Evolutionary conservation across 2,329 filamentous ascomycete species (phyloP), one percentile per base, ranked within the genome.

Genomic region (Colletotrichum spinosum): DNA sequence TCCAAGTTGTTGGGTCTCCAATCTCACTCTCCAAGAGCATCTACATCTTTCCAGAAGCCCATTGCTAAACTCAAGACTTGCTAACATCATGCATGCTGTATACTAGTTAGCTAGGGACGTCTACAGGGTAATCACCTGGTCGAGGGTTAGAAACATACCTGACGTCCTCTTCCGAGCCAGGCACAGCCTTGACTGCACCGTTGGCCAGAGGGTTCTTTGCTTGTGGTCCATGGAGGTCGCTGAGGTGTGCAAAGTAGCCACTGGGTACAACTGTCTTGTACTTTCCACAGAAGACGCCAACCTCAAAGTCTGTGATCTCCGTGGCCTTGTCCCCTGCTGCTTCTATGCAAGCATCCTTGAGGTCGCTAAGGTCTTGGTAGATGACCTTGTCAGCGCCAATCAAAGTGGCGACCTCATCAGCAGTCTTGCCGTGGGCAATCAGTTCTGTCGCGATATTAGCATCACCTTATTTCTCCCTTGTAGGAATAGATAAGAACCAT

Each of bases 231-330:
- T 25, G 25, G 4, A 25, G 25, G 64, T 85, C 81, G 77, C 92
- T 90, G 6, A 97, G 83, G 72, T 93, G 92, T 69, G 92, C 88
- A 70, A 97, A 96, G 79, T 97, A 97, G 42, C 86, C 89, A 7
- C 89, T 85, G 1, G 90, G 87, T 2, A 97, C 91, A 0, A 88
- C 88, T 0, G 95, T 97, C 67, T 92, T 84, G 77, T 97, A 97
- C 69, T 89, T 88, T 50, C 95, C 95, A 73, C 90, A 93, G 81
- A 98, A 97, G 8, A 97, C 94, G 58, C 95, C 94, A 2, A 97
- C 89, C 75, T 98, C 95, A 70, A 97, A 97, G 25, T 25, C 25
- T 60, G 90, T 83, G 8, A 83, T 83, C 71, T 86, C 75, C 41
- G 78, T 75, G 39, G 81, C 80, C 67, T 86, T 79, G 60, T 85